Evolutionary conservation across 2,329 filamentous ascomycete species (phyloP).

Genomic region (Chaetomium globosum): DNA sequence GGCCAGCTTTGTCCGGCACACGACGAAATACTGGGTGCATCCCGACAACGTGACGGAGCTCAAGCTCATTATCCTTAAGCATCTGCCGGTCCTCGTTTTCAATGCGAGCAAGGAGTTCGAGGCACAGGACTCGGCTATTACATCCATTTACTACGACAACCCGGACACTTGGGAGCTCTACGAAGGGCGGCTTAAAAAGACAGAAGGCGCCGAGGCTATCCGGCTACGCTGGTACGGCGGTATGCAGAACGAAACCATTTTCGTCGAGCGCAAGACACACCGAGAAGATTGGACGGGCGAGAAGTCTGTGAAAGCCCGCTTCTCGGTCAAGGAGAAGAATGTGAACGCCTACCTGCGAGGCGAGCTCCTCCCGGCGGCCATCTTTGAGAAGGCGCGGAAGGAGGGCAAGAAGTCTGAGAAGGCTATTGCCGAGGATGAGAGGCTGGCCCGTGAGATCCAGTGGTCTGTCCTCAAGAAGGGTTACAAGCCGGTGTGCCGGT

Average conservation of each 20-base stretch:
- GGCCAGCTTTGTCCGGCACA: conserved; percentile 94
- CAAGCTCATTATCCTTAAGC: conserved; percentile 96
- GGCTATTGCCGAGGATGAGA: conserved; percentile 87
- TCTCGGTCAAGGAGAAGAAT: conserved; percentile 94
- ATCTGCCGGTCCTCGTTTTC: conserved; percentile 95
- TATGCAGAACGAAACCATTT: conserved; percentile 93
- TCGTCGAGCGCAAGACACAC: conserved; percentile 96
- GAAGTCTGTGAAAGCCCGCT: conserved; percentile 97
- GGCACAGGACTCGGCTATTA: conserved; percentile 86
- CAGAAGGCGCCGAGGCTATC: conserved; percentile 94
- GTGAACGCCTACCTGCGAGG: conserved; percentile 89
- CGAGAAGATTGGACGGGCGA: conserved; percentile 99
- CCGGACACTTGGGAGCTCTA: conserved; percentile 92
- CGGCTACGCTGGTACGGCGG: conserved; percentile 96
- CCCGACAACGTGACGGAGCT: conserved; percentile 97
- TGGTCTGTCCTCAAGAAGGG: conserved; percentile 88
- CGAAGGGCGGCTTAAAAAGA: conserved; percentile 92
- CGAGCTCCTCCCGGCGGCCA: conserved; percentile 77
- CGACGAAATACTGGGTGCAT: conserved; percentile 99
- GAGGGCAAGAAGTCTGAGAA: conserved; percentile 93
- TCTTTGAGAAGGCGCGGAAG: conserved; percentile 96
- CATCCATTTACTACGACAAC: conserved; percentile 98
- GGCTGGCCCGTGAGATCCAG: conserved; percentile 87
- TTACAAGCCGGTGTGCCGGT: conserved; percentile 85
- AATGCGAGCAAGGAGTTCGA: conserved; percentile 97